A percentile compares a stretch with the other conserved stretches of the same genome.
These are phyloP conservation scores for Parathielavia appendiculata DNA, from an alignment of 495 filamentous ascomycete genomes.

Conservation along the genomic window DNA sequence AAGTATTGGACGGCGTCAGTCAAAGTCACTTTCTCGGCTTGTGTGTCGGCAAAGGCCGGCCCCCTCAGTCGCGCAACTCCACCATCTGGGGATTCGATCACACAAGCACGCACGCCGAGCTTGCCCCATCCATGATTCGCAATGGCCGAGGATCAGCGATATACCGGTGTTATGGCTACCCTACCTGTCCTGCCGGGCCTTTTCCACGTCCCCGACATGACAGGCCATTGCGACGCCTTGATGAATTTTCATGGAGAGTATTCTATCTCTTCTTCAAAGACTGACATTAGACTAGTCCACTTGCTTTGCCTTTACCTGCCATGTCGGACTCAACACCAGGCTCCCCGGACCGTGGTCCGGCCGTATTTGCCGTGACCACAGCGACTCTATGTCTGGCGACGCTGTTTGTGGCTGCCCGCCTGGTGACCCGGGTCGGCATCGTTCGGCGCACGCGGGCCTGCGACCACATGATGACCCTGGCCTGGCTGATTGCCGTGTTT, in stretches of 20 bases:
- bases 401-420: constrained; percentile 65
- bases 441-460: constrained; percentile 64
- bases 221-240: neutral
- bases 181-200: neutral
- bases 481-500: constrained; percentile 78
- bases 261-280: neutral
- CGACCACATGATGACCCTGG: constrained; percentile 78
- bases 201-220: neutral
- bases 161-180: neutral
- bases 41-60: no score
- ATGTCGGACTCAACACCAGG: neutral
- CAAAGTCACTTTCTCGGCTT: no score
- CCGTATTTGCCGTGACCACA: constrained; percentile 70
- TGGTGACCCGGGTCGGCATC: constrained; percentile 67
- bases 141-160: neutral
- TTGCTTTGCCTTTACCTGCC: neutral
- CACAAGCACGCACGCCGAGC: no score
- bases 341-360: constrained; percentile 54
- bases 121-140: no score
- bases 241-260: no score
- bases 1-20: no score
- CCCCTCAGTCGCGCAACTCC: no score
- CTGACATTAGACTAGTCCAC: neutral
- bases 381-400: constrained; percentile 61
- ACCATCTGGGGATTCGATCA: no score